These are phyloP conservation scores for Polyrhizophydium stewartii DNA, from an alignment of 371 early-diverging fungal genomes.

Conservation along the genomic window DNA sequence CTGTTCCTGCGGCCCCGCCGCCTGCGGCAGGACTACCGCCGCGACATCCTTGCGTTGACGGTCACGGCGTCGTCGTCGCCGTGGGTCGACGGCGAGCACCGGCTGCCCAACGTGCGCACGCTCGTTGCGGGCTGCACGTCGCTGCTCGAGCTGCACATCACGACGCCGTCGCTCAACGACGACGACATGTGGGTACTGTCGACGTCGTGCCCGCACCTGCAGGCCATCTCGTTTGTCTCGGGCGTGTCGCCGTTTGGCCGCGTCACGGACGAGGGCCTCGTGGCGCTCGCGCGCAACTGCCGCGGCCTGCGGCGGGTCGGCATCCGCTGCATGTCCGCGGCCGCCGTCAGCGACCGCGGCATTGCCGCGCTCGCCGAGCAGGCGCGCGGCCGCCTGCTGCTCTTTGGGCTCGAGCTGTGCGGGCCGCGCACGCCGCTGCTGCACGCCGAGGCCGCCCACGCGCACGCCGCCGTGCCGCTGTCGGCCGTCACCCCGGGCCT, in stretches of 20 bases:
- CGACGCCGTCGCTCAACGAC: constrained; percentile 17
- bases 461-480: too few species aligned
- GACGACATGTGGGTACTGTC: constrained; percentile 21
- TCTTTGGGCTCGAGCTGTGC: constrained; percentile 19
- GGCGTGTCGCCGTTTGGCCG: not conserved
- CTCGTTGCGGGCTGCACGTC: constrained; percentile 6
- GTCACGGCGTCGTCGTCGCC: not conserved
- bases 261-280: constrained; percentile 22
- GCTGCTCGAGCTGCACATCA: constrained; percentile 10
- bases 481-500: too few species aligned
- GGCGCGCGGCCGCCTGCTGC: constrained; percentile 3
- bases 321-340: constrained; percentile 7
- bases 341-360: constrained; percentile 8
- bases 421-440: too few species aligned
- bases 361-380: constrained; percentile 10
- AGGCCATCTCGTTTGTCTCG: constrained; percentile 13
- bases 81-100: not conserved
- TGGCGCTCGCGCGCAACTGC: constrained; percentile 21
- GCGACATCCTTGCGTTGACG: not conserved
- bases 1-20: not conserved
- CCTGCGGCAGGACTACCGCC: not conserved
- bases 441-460: too few species aligned
- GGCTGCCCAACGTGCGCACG: constrained; percentile 7
- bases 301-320: constrained; percentile 10
- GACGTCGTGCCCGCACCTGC: constrained; percentile 9